Conservation (phyloP, 305 asterid genomes). For the Solanum hybrid region DNA sequence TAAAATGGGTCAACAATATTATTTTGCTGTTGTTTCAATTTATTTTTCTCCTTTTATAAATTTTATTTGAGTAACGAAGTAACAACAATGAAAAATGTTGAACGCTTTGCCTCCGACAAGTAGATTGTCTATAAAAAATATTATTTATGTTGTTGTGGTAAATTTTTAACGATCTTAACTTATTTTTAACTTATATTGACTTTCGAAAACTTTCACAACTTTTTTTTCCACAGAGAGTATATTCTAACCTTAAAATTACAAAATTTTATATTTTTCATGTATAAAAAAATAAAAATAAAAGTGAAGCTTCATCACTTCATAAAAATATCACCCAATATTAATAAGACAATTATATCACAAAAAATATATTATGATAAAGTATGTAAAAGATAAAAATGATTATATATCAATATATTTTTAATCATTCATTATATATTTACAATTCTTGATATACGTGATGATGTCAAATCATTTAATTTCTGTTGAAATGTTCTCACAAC, state of each 20-base stretch:
- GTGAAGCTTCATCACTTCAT: not conserved
- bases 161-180: not conserved
- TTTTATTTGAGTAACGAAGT: not conserved
- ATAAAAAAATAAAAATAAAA: too few relatives aligned
- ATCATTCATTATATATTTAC: too few relatives aligned
- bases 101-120: not conserved
- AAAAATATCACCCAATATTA: not conserved
- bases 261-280: not conserved
- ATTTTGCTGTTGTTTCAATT: not conserved
- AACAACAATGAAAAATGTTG: too few relatives aligned
- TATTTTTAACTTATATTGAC: not conserved
- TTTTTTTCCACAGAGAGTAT: not conserved
- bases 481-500: not conserved
- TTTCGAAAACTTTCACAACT: too few relatives aligned
- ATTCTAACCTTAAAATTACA: not conserved
- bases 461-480: not conserved
- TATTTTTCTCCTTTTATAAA: not conserved
- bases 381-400: not conserved
- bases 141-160: not conserved
- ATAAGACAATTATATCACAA: not conserved
- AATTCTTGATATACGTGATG: not conserved
- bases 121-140: not conserved
- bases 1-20: not conserved
- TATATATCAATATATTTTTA: too few relatives aligned
- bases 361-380: not conserved